Conservation (phyloP, 2,329 filamentous ascomycete species). For the Aspergillus pseudoviridinutans region DNA sequence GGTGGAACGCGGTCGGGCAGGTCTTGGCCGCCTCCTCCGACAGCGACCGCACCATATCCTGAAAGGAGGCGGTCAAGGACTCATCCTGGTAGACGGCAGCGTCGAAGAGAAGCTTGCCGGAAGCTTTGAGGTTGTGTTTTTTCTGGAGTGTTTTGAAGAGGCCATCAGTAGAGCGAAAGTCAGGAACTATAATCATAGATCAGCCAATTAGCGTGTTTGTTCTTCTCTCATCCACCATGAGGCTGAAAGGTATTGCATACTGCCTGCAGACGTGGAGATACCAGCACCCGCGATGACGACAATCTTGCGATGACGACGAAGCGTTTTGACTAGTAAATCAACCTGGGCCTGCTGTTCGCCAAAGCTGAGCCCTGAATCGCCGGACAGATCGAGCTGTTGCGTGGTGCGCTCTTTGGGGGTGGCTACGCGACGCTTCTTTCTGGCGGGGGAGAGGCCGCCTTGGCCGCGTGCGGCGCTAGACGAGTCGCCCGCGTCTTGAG, state of each 20-base stretch:
- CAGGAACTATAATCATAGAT: conserved; percentile 62
- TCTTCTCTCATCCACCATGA: conserved; percentile 7
- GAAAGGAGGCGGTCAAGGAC: conserved; percentile 81
- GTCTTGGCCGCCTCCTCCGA: conserved; percentile 73
- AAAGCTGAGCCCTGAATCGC: conserved; percentile 26
- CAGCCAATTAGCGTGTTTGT: conserved; percentile 7
- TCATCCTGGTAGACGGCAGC: conserved; percentile 96
- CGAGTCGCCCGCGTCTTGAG: conserved; percentile 35
- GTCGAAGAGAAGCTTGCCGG: conserved; percentile 94
- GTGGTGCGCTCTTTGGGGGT: conserved; percentile 69
- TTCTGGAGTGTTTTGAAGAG: conserved; percentile 81
- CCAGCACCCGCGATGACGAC: conserved; percentile 94
- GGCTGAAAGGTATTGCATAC: conserved; percentile 49
- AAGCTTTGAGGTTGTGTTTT: conserved; percentile 86
- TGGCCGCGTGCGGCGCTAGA: conserved; percentile 42
- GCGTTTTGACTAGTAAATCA: conserved; percentile 65
- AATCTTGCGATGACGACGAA: conserved; percentile 91
- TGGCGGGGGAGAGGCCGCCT: conserved; percentile 66
- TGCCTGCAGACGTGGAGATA: conserved; percentile 93
- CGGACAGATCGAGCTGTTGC: conserved; percentile 69
- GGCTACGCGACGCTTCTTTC: conserved; percentile 66
- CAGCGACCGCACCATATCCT: conserved; percentile 90
- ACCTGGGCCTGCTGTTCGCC: conserved; percentile 59
- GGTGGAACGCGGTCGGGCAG: conserved; percentile 83
- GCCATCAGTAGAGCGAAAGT: conserved; percentile 88